A percentile compares a stretch with the other conserved stretches of the same genome.
These are phyloP conservation scores for Santalum album DNA, from an alignment of 164 flowering plant genomes.

Conservation along the genomic window DNA sequence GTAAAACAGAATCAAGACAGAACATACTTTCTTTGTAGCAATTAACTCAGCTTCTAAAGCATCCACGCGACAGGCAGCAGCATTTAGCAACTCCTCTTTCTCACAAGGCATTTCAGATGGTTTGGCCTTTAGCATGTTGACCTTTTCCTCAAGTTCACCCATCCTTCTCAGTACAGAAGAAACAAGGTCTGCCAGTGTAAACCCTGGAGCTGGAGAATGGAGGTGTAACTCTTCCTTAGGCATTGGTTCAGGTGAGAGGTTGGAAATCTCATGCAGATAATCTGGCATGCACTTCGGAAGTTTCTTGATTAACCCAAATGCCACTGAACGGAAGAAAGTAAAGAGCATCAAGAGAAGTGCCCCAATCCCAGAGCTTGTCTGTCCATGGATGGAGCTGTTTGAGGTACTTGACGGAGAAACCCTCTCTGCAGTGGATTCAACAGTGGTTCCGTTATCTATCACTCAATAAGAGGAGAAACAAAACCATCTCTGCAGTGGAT, in stretches of 20 bases:
- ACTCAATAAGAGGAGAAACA: no score
- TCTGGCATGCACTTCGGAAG: not conserved
- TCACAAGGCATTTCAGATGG: constrained; percentile 28
- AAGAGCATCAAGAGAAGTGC: constrained; percentile 6
- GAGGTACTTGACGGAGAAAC: constrained; percentile 1
- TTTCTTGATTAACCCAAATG: constrained; percentile 5
- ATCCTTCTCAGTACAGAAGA: constrained; percentile 21
- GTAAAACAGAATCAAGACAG: not conserved
- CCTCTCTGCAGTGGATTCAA: constrained; percentile 10
- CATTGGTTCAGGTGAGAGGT: constrained; percentile 1
- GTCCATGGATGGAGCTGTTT: not conserved
- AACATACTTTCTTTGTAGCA: constrained; percentile 30
- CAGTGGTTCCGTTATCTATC: no score
- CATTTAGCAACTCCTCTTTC: constrained; percentile 38
- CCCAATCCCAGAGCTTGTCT: constrained; percentile 5
- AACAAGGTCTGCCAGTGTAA: constrained; percentile 11
- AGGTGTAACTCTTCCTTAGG: constrained; percentile 14
- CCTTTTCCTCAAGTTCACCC: constrained; percentile 28
- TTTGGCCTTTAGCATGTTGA: constrained; percentile 20
- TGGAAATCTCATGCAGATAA: not conserved
- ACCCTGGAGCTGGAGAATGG: constrained; percentile 17
- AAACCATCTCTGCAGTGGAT: constrained; percentile 9
- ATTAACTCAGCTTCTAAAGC: constrained; percentile 38
- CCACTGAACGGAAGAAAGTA: constrained; percentile 8
- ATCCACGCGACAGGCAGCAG: constrained; percentile 36